Evolutionary conservation across 140 eudicot species (phyloP), one percentile per base, ranked within the genome.

Genomic region (Stevia rebaudiana): DNA sequence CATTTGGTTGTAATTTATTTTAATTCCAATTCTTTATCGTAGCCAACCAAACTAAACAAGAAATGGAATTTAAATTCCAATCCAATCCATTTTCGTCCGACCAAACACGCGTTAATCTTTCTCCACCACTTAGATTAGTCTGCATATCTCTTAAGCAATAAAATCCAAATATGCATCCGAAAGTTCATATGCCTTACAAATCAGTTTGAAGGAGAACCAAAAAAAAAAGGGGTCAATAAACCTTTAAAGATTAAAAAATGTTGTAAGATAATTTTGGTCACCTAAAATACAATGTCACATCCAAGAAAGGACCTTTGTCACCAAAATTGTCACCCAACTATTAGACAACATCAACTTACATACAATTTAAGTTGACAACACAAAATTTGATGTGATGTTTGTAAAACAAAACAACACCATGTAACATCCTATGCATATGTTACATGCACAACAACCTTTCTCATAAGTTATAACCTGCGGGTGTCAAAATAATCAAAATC

Each of bases 361-460:
- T 4, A 68, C 65, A 42, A 1, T 56, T 65, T 11, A 65, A 35
- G 73, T 56, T 53, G 39, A 64, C 68, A 44, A 55, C 57, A 56
- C 16, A 56, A 64, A 60, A 46, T 8, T 55, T 73, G 72, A 64
- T 49, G 17, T 16, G 33, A 4, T 2, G 28, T 62, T 39, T 7
- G 15, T 28, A 28, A 28, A 28, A 28, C 28, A 33, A 9, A 57
- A 47, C 25, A 25, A 16, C 35, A 21, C 18, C 19, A 39, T 57
- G 35, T 65, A 57, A 24, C 42, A 37, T 17, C 36, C 61, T 66
- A 58, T 48, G 68, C 78, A 73, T 39, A 74, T 48, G 13, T 46
- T 74, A 65, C 62, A 74, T 66, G 68, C 78, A 74, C 79, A 74
- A 74, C 78, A 67, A 46, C 62, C 59, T 72, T 63, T 54, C 35